phyloP scores from a whole-genome alignment of 345 rosid species.

The Rhodamnia argentea region DNA sequence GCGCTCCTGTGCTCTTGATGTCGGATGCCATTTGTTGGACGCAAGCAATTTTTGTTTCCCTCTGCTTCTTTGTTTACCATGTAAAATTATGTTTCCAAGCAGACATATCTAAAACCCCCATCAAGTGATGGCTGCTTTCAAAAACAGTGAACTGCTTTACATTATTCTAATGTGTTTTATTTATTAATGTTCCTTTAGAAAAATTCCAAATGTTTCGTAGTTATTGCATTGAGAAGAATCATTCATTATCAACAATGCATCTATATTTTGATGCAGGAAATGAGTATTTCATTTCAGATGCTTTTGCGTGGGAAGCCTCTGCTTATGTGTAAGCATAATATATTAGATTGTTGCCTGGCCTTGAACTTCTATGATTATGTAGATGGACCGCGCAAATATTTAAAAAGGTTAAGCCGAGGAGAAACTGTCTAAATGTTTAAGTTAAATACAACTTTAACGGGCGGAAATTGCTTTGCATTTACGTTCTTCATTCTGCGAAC shows the following conservation, averaged over 20 bases:
- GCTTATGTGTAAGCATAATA: slow-evolving; percentile 36
- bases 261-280: slow-evolving; percentile 63
- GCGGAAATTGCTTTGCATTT: not conserved
- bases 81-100: not conserved
- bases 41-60: not conserved
- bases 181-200: slow-evolving; percentile 20
- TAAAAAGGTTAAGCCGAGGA: not conserved
- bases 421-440: not conserved
- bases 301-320: slow-evolving; percentile 46
- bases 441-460: not conserved
- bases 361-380: not conserved
- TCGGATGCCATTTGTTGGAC: not conserved
- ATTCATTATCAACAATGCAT: slow-evolving; percentile 18
- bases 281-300: slow-evolving; percentile 35
- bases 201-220: slow-evolving; percentile 23
- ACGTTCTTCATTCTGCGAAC: not conserved
- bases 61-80: not conserved
- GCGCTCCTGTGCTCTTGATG: not conserved
- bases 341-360: slow-evolving; percentile 11
- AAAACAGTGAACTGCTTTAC: not conserved
- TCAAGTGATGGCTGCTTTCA: not conserved
- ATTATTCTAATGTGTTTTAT: not conserved
- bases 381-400: not conserved
- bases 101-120: not conserved
- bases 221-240: not conserved